Evolutionary conservation across 2,329 filamentous ascomycete genomes (phyloP), one percentile per base, ranked within the genome.

Genomic region (Blumeriella jaapii): DNA sequence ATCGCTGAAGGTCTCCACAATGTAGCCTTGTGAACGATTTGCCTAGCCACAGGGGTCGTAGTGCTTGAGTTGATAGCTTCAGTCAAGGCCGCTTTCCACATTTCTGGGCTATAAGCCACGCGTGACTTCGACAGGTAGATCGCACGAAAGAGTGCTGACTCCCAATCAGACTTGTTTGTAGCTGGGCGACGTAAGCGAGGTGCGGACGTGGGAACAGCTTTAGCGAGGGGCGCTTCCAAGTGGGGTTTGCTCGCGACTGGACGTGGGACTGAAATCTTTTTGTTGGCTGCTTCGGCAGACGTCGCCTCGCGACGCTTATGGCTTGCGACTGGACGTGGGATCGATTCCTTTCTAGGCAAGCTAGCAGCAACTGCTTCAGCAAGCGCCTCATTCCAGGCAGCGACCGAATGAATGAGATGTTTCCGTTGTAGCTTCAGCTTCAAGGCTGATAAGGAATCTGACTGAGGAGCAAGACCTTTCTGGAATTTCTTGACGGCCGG

Each of bases 381-480:
- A 9, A 52, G 45, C 15, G 49, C 51, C 16, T 40, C 39, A 16
- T 48, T 42, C 51, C 51, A 52, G 25, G 48, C 38, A 4, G 39
- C 14, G n/a, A n/a, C n/a, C 31, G 39, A 28, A 39, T 38, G 14
- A 40, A 39, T 11, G 38, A 20, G 5, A 29, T 26, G n/a, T 37
- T 29, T 36, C 40, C 39, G 18, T 43, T 46, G 42, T 15, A 44
- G 47, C 24, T 44, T 30, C 13, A 44, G 27, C 31, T 41, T 45
- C 8, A 36, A 28, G 5, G 19, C 14, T 10, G 36, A 31, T 7
- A 34, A 30, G 4, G 22, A 29, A 14, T 31, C 23, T 14, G 28
- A n/a, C 7, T 34, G 18, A 24, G 26, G 6, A 17, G 27, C 15
- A 14, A 34, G 32, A 24, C 19, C 28, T 13, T 36, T 36, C 10